Evolutionary conservation across 2,329 filamentous ascomycete genomes (phyloP).

Genomic region (Alternaria brassicae): DNA sequence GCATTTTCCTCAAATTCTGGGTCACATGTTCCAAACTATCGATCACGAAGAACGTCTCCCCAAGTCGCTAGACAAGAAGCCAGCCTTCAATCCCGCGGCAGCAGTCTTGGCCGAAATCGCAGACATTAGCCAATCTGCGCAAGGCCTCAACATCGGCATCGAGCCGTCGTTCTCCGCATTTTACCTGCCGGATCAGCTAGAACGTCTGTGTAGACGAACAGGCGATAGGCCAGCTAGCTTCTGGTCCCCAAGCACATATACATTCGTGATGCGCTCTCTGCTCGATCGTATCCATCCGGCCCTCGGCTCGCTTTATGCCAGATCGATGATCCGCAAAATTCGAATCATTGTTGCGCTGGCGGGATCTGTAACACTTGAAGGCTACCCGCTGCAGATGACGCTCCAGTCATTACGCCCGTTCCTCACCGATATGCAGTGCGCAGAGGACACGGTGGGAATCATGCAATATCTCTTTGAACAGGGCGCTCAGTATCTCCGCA

Average conservation of each 20-base stretch:
- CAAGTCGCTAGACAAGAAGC: constrained; percentile 64
- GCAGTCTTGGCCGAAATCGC: constrained; percentile 74
- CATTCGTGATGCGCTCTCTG: constrained; percentile 76
- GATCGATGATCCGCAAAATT: constrained; percentile 84
- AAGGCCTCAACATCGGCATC: constrained; percentile 75
- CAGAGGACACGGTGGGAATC: constrained; percentile 87
- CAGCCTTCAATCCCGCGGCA: constrained; percentile 65
- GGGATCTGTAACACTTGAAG: constrained; percentile 72
- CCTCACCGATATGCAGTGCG: constrained; percentile 82
- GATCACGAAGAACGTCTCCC: constrained; percentile 42
- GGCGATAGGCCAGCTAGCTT: constrained; percentile 66
- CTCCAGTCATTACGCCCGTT: constrained; percentile 81
- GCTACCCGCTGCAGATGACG: constrained; percentile 90
- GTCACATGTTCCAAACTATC: constrained; percentile 76
- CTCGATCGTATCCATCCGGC: constrained; percentile 82
- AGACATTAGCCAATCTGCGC: constrained; percentile 68
- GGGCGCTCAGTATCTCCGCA: constrained; percentile 69
- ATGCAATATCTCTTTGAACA: constrained; percentile 80
- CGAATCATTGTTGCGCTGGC: constrained; percentile 81
- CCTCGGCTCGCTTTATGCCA: constrained; percentile 84
- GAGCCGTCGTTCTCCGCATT: constrained; percentile 86
- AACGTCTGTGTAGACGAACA: constrained; percentile 77
- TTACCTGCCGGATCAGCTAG: constrained; percentile 76
- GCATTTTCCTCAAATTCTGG: constrained; percentile 79
- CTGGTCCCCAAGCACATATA: constrained; percentile 78